phyloP scores from a whole-genome alignment of 2,329 filamentous ascomycete genomes.

The Paecilomyces dactylethromorphus region DNA sequence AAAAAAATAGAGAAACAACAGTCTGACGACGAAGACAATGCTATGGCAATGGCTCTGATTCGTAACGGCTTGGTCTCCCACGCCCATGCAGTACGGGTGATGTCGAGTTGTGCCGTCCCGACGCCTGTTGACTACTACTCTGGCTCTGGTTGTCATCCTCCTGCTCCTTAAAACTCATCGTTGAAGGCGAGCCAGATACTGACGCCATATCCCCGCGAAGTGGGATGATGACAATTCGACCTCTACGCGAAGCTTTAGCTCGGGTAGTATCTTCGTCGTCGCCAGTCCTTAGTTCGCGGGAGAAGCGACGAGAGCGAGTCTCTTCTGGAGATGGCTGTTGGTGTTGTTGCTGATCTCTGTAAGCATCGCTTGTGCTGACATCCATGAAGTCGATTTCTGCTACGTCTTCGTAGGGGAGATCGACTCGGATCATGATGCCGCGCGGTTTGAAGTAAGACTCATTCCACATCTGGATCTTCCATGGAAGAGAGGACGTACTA shows the following conservation, averaged over 20 bases:
- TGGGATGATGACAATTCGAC: slow-evolving; percentile 22
- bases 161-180: background rate
- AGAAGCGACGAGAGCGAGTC: background rate
- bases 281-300: background rate
- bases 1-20: background rate
- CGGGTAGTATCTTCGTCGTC: slow-evolving; percentile 2
- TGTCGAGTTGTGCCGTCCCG: background rate
- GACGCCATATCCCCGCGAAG: slow-evolving; percentile 3
- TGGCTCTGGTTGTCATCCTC: background rate
- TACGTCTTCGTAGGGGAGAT: slow-evolving; percentile 21
- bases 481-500: slow-evolving; percentile 9
- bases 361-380: slow-evolving; percentile 3
- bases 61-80: background rate
- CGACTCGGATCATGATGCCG: slow-evolving; percentile 22
- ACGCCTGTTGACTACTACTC: background rate
- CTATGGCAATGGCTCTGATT: background rate
- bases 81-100: background rate
- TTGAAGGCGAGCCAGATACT: background rate
- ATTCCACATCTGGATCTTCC: slow-evolving; percentile 21
- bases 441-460: slow-evolving; percentile 20
- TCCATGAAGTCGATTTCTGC: slow-evolving; percentile 19
- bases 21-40: background rate
- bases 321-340: background rate
- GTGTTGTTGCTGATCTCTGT: background rate
- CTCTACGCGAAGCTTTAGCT: slow-evolving; percentile 15